Base-by-base conservation (phyloP, 768 basidiomycete species). In the Pisolithus orientalis region DNA sequence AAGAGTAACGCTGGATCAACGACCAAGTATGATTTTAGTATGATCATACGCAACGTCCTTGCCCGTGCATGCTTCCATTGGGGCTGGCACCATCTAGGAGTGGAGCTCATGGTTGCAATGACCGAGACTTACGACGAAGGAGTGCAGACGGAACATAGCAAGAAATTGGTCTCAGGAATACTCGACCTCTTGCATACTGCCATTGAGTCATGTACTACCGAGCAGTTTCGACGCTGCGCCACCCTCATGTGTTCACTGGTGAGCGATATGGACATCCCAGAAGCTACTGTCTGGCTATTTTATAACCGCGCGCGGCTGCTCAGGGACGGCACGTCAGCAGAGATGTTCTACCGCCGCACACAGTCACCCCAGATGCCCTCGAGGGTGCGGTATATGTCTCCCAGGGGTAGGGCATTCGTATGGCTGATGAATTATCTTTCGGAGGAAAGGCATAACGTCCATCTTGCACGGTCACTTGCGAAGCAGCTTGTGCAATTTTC, bases 401-500 rank as follows among this genome's bases (percentile, higher is more conserved):
- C 87, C 5, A 68, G 67, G 39, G 75, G 74, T 28, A 42, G 55
- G 8, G 60, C 76, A 2, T 57, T 84, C 47, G 61, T 72, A 16
- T 85, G 79, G 79, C 63, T 86, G n/a, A 72, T 87, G 70, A 53
- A 66, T 3, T 62, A 76, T 62, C 68, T 84, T 14, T 61, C 68
- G 1, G 53, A 53, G 37, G 62, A 59, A 38, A 72, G 73, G 43
- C 65, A 66, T 24, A 71, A 75, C 52, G 64, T 71, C 4, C 72
- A 80, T 55, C 70, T 80, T 6, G 72, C 76, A 29, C 76, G 82
- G 44, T 62, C 61, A 27, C 69, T 88, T 27, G 78, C 76, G 6
- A 62, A 66, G 24, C 78, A 85, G 49, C 72, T 80, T 3, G 72
- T 76, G 1, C 69, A 76, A 2, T 50, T 66, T 13, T 60, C 70